A percentile compares a stretch with the other conserved stretches of the same genome.
Evolutionary conservation across 2,329 filamentous ascomycete genomes (phyloP).

Genomic region (Ophiocordyceps camponoti-floridani): DNA sequence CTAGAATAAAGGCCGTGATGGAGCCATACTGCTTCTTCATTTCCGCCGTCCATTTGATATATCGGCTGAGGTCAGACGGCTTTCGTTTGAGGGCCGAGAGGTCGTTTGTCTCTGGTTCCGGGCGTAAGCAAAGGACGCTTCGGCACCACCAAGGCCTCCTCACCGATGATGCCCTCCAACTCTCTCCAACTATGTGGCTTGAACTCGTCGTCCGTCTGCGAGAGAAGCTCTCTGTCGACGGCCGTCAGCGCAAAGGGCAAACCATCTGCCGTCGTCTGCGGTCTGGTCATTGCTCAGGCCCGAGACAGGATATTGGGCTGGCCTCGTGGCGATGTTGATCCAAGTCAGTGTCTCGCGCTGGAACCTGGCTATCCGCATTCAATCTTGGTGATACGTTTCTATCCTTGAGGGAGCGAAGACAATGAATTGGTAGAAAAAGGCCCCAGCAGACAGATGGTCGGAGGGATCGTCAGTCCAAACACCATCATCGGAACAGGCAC

Average conservation of each 20-base stretch:
- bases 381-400: no score
- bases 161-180: conserved; percentile 49
- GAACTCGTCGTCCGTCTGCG: conserved; percentile 53
- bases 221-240: conserved; percentile 37
- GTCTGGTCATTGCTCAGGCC: conserved; percentile 1
- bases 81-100: conserved; percentile 62
- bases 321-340: no score
- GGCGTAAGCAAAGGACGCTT: background rate
- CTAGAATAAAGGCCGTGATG: conserved; percentile 61
- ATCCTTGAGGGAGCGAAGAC: no score
- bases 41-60: conserved; percentile 58
- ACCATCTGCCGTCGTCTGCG: conserved; percentile 12
- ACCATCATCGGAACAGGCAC: no score
- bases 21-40: conserved; percentile 59
- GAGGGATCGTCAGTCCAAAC: no score
- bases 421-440: no score
- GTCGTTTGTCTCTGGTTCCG: conserved; percentile 29
- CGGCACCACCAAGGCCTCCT: conserved; percentile 5
- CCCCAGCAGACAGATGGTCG: no score
- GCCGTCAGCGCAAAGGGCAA: conserved; percentile 40
- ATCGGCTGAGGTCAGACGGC: conserved; percentile 63
- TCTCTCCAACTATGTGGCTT: conserved; percentile 55
- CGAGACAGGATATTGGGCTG: no score
- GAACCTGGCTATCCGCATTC: no score
- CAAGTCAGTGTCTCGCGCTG: no score